Conservation (phyloP, 2,329 filamentous ascomycete species). For the Paracorniculantispora psalliotae region DNA sequence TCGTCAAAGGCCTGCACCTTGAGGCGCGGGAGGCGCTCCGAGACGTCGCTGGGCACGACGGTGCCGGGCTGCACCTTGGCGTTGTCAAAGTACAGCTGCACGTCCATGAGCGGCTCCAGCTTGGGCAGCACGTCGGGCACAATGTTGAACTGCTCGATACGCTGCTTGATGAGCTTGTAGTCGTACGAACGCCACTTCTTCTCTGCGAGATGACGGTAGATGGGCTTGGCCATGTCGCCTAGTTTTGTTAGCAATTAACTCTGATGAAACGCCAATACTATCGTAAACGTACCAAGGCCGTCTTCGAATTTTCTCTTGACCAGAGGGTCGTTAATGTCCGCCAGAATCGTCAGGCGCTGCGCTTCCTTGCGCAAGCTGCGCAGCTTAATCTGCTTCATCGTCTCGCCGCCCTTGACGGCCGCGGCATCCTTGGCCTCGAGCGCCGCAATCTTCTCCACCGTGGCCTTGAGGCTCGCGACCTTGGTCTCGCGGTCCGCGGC, state of each 20-base stretch:
- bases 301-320: conserved; percentile 95
- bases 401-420: conserved; percentile 51
- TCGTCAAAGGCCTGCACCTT: conserved; percentile 83
- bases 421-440: conserved; percentile 56
- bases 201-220: conserved; percentile 87
- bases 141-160: conserved; percentile 79
- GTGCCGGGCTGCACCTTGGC: conserved; percentile 69
- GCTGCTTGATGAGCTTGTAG: conserved; percentile 73
- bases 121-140: conserved; percentile 82
- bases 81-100: conserved; percentile 74
- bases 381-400: conserved; percentile 8
- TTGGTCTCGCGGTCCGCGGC: conserved; percentile 77
- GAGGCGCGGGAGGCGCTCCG: conserved; percentile 68
- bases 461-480: conserved; percentile 63
- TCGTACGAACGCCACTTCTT: conserved; percentile 83
- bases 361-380: conserved; percentile 39
- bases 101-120: conserved; percentile 72
- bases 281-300: conserved; percentile 61
- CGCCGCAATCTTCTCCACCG: conserved; percentile 63
- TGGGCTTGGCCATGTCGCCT: conserved; percentile 95
- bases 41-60: conserved; percentile 68
- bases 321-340: conserved; percentile 90
- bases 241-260: conserved; percentile 18
- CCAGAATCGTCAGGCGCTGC: conserved; percentile 77
- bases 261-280: neutral